Base-by-base conservation (phyloP, 2,329 filamentous ascomycete genomes). In the Talaromyces islandicus region DNA sequence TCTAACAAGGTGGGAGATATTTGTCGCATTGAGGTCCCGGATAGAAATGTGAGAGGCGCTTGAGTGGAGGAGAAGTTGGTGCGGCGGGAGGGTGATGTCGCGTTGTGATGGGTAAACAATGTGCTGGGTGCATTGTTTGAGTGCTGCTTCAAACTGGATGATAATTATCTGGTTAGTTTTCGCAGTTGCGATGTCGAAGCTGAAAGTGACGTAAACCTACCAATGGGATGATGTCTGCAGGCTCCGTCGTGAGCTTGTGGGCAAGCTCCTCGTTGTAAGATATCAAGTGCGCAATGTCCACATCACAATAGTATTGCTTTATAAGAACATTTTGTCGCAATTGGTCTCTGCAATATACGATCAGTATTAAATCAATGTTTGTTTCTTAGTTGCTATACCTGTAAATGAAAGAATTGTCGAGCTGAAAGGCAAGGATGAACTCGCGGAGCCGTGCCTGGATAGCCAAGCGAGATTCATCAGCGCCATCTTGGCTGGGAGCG, bases 201-300 rank as follows among this genome's bases (percentile, higher is more conserved):
- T 3, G 21, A 24, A 9, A 9, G 10, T 35, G 12, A 4, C n/a
- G 29, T 21, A 21, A n/a, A 70, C 85, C 63, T 78, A 96, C 92
- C 58, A 97, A 80, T 62, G 94, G 93, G 61, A 99, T 94, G 59
- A 96, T 89, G 60, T 97, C 92, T 52, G 88, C 89, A 4, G 94
- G 95, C 71, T 97, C 91, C 54, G 90, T 94, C 21, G 89, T 90
- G 63, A 99, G 82, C 71, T 88, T 87, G 75, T 97, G 91, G 29
- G 93, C 94, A 62, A 99, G 83, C 74, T 97, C 92, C 76, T 97
- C 93, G 71, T 96, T 94, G 78, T 92, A 97, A 63, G 89, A 94
- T 74, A 97, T 97, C 61, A 99, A 80, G 73, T 99, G 93, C 63
- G 90, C 91, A 68, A 99, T 91, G 73, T 99, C 92, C 72, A 99